Percentiles rank a stretch among this genome's conserved stretches.
phyloP scores from a whole-genome alignment of 225 moss, liverwort and hornwort genomes.

The Physcomitrellopsis africana region DNA sequence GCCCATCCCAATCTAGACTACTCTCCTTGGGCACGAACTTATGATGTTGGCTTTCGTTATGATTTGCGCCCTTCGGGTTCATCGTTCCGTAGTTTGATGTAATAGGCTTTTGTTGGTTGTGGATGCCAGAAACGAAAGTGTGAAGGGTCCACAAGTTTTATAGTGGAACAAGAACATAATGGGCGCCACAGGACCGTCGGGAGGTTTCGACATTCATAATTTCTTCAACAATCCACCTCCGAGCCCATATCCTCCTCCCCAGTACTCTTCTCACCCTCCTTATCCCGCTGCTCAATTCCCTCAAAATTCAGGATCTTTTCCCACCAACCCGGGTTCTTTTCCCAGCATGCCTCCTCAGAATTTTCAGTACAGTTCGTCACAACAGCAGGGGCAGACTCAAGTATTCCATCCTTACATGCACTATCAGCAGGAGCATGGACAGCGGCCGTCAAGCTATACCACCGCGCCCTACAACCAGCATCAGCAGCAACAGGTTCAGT shows the following conservation, averaged over 20 bases:
- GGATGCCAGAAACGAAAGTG: conserved; percentile 35
- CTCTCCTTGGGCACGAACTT: not conserved
- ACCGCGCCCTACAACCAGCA: conserved; percentile 66
- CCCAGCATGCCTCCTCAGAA: conserved; percentile 60
- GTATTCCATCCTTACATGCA: conserved; percentile 85
- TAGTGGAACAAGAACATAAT: conserved; percentile 50
- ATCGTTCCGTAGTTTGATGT: conserved; percentile 15
- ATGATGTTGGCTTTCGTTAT: not conserved
- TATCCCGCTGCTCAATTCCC: conserved; percentile 52
- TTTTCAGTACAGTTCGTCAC: conserved; percentile 51
- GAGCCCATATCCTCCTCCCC: conserved; percentile 59
- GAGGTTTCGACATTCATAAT: conserved; percentile 90
- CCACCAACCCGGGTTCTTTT: conserved; percentile 46
- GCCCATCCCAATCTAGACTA: not conserved
- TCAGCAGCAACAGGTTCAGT: conserved; percentile 44
- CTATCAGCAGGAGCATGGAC: conserved; percentile 88
- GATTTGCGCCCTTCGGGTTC: not conserved
- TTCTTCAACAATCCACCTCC: conserved; percentile 78
- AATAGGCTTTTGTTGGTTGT: conserved; percentile 27
- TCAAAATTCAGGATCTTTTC: conserved; percentile 50
- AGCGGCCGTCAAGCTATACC: conserved; percentile 64
- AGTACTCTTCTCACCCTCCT: conserved; percentile 54
- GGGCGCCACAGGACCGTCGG: conserved; percentile 90
- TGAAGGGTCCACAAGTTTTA: conserved; percentile 21
- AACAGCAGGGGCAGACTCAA: conserved; percentile 61